Base-by-base conservation (phyloP, 306 rosid genomes). In the Inga oerstediana region DNA sequence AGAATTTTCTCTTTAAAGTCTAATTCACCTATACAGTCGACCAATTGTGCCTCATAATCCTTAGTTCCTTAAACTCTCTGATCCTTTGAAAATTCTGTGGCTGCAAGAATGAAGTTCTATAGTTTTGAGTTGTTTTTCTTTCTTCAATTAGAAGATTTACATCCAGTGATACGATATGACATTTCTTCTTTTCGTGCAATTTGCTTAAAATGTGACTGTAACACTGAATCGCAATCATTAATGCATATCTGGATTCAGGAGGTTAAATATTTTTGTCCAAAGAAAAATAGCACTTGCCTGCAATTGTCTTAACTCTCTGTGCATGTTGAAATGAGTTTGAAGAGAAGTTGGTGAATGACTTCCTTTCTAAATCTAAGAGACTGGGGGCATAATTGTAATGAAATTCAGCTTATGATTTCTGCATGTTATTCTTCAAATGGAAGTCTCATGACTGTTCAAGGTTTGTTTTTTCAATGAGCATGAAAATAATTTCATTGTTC, bases 21-120 rank as follows among this genome's bases (percentile, higher is more conserved):
- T 85, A 82, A 44, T 72, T 72, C 80, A 48, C 59, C 13, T 80
- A 82, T 68, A 73, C 67, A 72, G 80, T 84, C 79, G 77, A 79
- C 83, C 77, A 77, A 72, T 72, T 72, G 83, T 85, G 74, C 79
- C 80, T 80, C 81, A 30, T 76, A 82, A 85, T 85, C 81, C 59
- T 73, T 79, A 79, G 88, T 71, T 75, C 54, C 80, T 82, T 43
- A 58, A 75, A 54, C 74, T 30, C 80, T 82, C 59, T 79, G 78
- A 76, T 76, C 80, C 65, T 27, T 58, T 76, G 43, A 73, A 77
- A 41, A 72, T 72, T 85, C 73, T 48, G 67, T 79, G 77, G 68
- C 81, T 81, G 80, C 46, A 24, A 78, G 86, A 78, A 87, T 81
- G 85, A 81, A 59, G 72, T 81, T 84, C 74, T 61, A 52, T 81